Base-by-base conservation (phyloP, 73 alveolate species). In the Paramecium sonneborni region DNA sequence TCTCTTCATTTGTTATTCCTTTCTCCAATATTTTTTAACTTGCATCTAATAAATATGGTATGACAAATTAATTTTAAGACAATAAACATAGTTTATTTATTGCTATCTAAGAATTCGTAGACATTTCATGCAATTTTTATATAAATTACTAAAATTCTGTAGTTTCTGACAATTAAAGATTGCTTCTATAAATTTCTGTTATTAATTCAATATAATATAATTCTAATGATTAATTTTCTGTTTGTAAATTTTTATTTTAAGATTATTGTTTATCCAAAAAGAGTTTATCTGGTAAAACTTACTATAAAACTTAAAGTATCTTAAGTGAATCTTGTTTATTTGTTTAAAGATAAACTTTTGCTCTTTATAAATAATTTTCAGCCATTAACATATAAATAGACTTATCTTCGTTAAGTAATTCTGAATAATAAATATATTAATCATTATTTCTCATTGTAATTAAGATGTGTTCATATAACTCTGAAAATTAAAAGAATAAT, bases 31-130 rank as follows among this genome's bases (percentile, higher is more conserved):
- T 26, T 32, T 62, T 62, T 62, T 62, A 10, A n/a, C 84, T 62
- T 26, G 84, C 84, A 62, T 62, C 84, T 30, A 62, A 62, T 30
- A 62, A 32, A 1, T 62, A 62, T 62, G 84, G 84, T 15, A 62
- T 30, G 7, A 62, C 84, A 62, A 30, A 30, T 62, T 30, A 9
- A 62, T 62, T 62, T 12, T 32, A 12, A 10, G 84, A 62, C 5
- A 62, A 32, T 15, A 62, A 14, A 30, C 84, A 30, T 62, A 62
- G 20, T 12, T 62, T 62, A 10, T n/a, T 62, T 15, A 62, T 30
- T 1, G 84, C 84, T 1, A 62, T 26, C 2, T 30, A 62, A 30
- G 84, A 62, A 24, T 62, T 26, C 1, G 39, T 24, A 26, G 84
- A 26, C 84, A 62, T 30, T 62, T 62, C 84, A 62, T 62, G 44